These are phyloP conservation scores for Cutaneotrichosporon curvatum DNA, from an alignment of 1,284 basidiomycete genomes.

Conservation along the genomic window DNA sequence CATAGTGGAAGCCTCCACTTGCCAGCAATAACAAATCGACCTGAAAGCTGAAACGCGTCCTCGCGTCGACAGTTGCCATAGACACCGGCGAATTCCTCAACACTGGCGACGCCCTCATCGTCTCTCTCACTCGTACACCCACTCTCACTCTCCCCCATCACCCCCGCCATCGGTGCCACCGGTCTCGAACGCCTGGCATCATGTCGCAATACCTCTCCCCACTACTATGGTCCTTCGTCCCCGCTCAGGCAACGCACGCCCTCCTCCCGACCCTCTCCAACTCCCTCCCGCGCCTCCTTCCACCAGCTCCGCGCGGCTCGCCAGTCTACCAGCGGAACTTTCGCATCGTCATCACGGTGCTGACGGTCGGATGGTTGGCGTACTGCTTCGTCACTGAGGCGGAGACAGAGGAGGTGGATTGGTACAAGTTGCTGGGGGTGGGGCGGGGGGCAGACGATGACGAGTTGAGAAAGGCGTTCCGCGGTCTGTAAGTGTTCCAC, in stretches of 20 bases:
- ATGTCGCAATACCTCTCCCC: constrained; percentile 22
- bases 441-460: constrained; percentile 57
- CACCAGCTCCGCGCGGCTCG: constrained; percentile 22
- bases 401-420: constrained; percentile 52
- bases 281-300: constrained; percentile 25
- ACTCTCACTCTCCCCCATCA: too few relatives aligned
- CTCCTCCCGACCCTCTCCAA: constrained; percentile 25
- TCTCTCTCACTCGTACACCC: too few relatives aligned
- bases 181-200: too few relatives aligned
- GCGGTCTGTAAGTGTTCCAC: constrained; percentile 50
- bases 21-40: too few relatives aligned
- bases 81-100: too few relatives aligned
- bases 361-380: constrained; percentile 58
- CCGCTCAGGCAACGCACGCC: constrained; percentile 24
- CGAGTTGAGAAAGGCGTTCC: constrained; percentile 63
- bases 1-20: too few relatives aligned
- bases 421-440: constrained; percentile 67
- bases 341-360: constrained; percentile 22
- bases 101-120: too few relatives aligned
- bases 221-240: constrained; percentile 34
- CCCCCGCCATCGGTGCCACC: too few relatives aligned
- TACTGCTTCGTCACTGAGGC: constrained; percentile 59
- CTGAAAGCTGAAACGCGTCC: too few relatives aligned
- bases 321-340: constrained; percentile 27
- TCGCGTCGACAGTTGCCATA: too few relatives aligned